A percentile compares a stretch with the other conserved stretches of the same genome.
Conservation (phyloP, 306 rosid species). For the Vigna nakashimae region DNA sequence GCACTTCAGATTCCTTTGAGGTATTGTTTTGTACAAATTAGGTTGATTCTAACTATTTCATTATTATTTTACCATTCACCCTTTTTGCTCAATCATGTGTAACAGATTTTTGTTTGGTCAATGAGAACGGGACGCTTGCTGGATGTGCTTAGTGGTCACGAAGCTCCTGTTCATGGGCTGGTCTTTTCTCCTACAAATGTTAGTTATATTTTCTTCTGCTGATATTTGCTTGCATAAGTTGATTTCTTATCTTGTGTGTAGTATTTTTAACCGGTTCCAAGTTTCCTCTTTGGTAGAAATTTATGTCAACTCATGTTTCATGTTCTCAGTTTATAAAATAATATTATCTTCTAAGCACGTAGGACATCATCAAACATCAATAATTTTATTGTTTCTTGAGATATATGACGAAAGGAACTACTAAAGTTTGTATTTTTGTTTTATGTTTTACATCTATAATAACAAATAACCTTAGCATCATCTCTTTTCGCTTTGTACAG, state of each 20-base stretch:
- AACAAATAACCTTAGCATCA: slow-evolving; percentile 9
- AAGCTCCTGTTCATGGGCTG: slow-evolving; percentile 95
- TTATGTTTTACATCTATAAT: slow-evolving; percentile 5
- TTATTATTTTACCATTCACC: slow-evolving; percentile 7
- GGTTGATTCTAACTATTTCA: slow-evolving; percentile 12
- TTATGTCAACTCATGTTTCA: slow-evolving; percentile 19
- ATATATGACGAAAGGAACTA: not conserved
- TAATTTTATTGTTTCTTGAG: slow-evolving; percentile 13
- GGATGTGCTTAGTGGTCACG: slow-evolving; percentile 94
- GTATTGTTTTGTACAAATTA: slow-evolving; percentile 50
- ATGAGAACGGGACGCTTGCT: slow-evolving; percentile 86
- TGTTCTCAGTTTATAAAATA: slow-evolving; percentile 20
- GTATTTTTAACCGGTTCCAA: slow-evolving; percentile 6
- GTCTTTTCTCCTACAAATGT: slow-evolving; percentile 93
- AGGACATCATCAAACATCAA: not conserved
- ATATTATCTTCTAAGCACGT: slow-evolving; percentile 22
- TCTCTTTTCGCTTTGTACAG: slow-evolving; percentile 52
- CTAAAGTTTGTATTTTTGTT: slow-evolving; percentile 36
- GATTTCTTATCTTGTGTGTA: slow-evolving; percentile 8
- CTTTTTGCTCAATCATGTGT: slow-evolving; percentile 26
- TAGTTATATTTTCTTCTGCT: slow-evolving; percentile 46
- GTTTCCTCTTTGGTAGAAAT: slow-evolving; percentile 12
- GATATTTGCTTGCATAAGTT: slow-evolving; percentile 19
- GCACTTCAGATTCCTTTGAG: slow-evolving; percentile 94
- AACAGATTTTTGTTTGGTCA: slow-evolving; percentile 93